These are phyloP conservation scores for Pseudoturritis turrita DNA, from an alignment of 345 rosid genomes.

Conservation along the genomic window DNA sequence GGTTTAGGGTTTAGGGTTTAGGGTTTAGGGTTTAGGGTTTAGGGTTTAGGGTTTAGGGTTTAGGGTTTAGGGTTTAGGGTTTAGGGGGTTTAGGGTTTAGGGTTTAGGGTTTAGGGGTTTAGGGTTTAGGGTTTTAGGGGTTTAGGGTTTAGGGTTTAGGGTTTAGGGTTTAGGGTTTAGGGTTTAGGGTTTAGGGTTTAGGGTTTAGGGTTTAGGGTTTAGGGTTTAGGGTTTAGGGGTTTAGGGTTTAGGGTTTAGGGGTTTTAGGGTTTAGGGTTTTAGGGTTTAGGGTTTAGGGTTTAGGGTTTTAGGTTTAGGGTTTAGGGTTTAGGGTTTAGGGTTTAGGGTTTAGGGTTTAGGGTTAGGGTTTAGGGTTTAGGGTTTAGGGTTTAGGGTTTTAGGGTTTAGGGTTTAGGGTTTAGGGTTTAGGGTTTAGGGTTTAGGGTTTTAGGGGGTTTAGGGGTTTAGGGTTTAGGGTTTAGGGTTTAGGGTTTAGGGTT, in stretches of 20 bases:
- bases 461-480: constrained; percentile 5
- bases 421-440: constrained; percentile 16
- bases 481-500: constrained; percentile 1
- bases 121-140: constrained; percentile 24
- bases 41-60: no score
- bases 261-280: no score
- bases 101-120: constrained; percentile 32
- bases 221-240: constrained; percentile 27
- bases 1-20: no score
- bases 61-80: constrained; percentile 11
- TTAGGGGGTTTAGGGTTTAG: constrained; percentile 32
- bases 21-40: no score
- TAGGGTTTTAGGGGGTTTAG: constrained; percentile 2
- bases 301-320: constrained; percentile 15
- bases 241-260: constrained; percentile 24
- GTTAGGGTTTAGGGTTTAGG: constrained; percentile 14
- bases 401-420: constrained; percentile 14
- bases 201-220: constrained; percentile 39
- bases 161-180: constrained; percentile 31
- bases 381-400: constrained; percentile 3
- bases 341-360: constrained; percentile 8
- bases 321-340: not conserved
- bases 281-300: constrained; percentile 7
- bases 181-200: constrained; percentile 25
- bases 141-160: constrained; percentile 34